Evolutionary conservation across 2,329 filamentous ascomycete species (phyloP).

Genomic region (Diaporthe caulivora): DNA sequence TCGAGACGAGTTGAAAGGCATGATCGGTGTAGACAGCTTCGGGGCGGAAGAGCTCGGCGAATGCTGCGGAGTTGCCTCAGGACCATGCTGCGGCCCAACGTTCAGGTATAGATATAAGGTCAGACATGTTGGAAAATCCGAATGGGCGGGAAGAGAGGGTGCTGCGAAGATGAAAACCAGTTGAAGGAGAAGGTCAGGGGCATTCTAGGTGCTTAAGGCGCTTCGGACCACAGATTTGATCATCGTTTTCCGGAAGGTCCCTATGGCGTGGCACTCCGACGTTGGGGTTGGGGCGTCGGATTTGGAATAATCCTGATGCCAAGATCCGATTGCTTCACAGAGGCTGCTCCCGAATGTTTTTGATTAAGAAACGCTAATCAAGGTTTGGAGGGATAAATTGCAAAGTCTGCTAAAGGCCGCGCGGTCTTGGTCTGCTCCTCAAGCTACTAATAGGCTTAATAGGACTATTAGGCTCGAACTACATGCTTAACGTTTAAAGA

Average conservation of each 20-base stretch:
- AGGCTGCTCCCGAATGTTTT: neutral
- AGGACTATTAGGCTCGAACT: neutral
- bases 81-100: slow-evolving; percentile 9
- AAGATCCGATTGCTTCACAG: too few species aligned
- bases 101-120: neutral
- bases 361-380: neutral
- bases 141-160: neutral
- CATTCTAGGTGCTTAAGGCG: too few species aligned
- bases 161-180: neutral
- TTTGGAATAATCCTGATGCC: too few species aligned
- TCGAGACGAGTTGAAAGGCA: neutral
- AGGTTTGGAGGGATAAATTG: neutral
- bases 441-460: neutral
- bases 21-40: slow-evolving; percentile 4
- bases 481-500: neutral
- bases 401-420: neutral
- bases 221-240: too few species aligned
- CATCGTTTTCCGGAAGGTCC: too few species aligned
- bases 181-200: neutral
- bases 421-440: neutral
- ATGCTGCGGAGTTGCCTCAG: neutral
- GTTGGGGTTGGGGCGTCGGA: too few species aligned
- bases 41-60: neutral
- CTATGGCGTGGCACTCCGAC: too few species aligned
- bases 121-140: neutral